A percentile compares a stretch with the other conserved stretches of the same genome.
These are phyloP conservation scores for Stereum hirsutum DNA, from an alignment of 1,284 basidiomycete genomes.

Conservation along the genomic window DNA sequence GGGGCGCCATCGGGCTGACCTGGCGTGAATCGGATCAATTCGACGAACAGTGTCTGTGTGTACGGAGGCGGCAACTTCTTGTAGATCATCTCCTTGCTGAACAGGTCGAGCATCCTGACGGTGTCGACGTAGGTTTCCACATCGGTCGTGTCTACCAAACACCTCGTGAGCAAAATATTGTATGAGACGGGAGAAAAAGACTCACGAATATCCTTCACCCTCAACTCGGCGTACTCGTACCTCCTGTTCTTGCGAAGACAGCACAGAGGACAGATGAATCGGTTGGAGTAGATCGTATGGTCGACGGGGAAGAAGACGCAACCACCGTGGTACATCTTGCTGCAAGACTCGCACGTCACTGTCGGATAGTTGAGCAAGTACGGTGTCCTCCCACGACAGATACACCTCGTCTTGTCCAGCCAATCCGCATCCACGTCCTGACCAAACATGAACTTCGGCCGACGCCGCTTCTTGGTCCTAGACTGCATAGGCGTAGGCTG, in stretches of 20 bases:
- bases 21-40: slow-evolving; percentile 55
- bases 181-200: slow-evolving; percentile 8
- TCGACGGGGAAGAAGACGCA: slow-evolving; percentile 65
- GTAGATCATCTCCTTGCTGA: slow-evolving; percentile 62
- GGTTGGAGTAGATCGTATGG: slow-evolving; percentile 18
- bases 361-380: slow-evolving; percentile 50
- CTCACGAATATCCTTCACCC: slow-evolving; percentile 58
- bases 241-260: slow-evolving; percentile 59
- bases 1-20: slow-evolving; percentile 32
- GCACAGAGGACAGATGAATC: slow-evolving; percentile 64
- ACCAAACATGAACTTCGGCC: slow-evolving; percentile 66
- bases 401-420: slow-evolving; percentile 67
- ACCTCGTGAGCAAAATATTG: slow-evolving; percentile 5
- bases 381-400: slow-evolving; percentile 61
- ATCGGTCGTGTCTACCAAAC: slow-evolving; percentile 30
- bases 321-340: slow-evolving; percentile 57
- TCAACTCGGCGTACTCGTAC: slow-evolving; percentile 66
- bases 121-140: slow-evolving; percentile 57
- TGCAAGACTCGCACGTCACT: slow-evolving; percentile 60
- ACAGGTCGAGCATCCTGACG: slow-evolving; percentile 62
- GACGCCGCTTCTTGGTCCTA: slow-evolving; percentile 51
- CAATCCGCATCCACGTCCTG: slow-evolving; percentile 69
- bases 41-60: slow-evolving; percentile 62
- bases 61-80: slow-evolving; percentile 55
- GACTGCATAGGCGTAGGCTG: slow-evolving; percentile 43